Evolutionary conservation across 441 rosid genomes (phyloP).

Genomic region (Erodium trifolium): DNA sequence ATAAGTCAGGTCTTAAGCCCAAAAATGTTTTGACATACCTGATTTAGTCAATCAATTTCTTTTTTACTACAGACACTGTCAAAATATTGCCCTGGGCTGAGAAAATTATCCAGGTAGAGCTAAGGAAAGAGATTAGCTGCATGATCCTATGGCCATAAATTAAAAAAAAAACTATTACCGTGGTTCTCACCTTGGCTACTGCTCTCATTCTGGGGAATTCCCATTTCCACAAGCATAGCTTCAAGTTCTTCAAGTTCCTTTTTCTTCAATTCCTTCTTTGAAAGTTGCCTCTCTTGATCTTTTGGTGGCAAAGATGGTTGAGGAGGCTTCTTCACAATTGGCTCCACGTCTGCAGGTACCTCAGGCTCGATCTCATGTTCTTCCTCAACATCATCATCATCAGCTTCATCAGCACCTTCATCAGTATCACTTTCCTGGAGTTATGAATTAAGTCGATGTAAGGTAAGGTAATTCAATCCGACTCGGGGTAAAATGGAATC

Average conservation of each 20-base stretch:
- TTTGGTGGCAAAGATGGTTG: constrained; percentile 27
- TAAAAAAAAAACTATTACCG: constrained; percentile 20
- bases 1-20: no score
- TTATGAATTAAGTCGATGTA: not conserved
- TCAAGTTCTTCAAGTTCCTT: constrained; percentile 57
- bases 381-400: constrained; percentile 13
- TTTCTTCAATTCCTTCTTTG: constrained; percentile 55
- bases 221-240: constrained; percentile 51
- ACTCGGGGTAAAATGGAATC: not conserved
- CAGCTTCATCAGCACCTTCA: not conserved
- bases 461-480: not conserved
- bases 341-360: constrained; percentile 20
- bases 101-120: not conserved
- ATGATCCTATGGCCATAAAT: not conserved
- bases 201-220: constrained; percentile 24
- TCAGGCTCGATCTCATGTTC: constrained; percentile 37
- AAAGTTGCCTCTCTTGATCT: constrained; percentile 46
- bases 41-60: no score
- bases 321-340: constrained; percentile 25
- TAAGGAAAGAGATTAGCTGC: not conserved
- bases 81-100: not conserved
- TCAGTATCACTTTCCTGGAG: constrained; percentile 12
- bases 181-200: constrained; percentile 25
- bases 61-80: no score
- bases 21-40: no score